Evolutionary conservation across 805 yeast species (phyloP).

Genomic region (Pachysolen tannophilus): DNA sequence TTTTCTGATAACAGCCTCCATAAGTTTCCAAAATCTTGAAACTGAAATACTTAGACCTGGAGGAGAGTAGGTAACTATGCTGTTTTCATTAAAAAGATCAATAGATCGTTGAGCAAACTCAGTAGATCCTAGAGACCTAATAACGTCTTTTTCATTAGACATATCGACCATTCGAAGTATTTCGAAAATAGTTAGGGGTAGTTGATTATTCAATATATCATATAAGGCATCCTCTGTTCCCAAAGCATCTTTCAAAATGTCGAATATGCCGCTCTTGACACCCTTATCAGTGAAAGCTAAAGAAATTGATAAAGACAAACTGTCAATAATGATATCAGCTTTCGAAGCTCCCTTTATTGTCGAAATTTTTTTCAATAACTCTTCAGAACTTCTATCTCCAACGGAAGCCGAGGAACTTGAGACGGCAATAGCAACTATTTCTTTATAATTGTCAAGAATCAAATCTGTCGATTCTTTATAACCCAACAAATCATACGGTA

Average conservation of each 20-base stretch:
- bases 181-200: constrained; percentile 25
- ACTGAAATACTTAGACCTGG: constrained; percentile 6
- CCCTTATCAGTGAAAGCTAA: constrained; percentile 35
- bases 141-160: constrained; percentile 19
- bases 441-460: constrained; percentile 23
- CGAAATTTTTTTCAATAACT: constrained; percentile 12
- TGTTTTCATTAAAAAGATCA: neutral
- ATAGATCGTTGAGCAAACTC: neutral
- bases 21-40: constrained; percentile 2
- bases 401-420: constrained; percentile 11
- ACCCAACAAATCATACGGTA: constrained; percentile 35
- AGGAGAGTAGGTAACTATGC: neutral
- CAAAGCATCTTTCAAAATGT: constrained; percentile 11
- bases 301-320: constrained; percentile 33
- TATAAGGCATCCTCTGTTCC: constrained; percentile 7
- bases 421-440: constrained; percentile 31
- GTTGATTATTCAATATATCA: constrained; percentile 12
- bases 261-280: constrained; percentile 24
- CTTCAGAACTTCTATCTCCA: neutral
- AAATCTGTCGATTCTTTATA: constrained; percentile 24
- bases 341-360: constrained; percentile 1
- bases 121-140: constrained; percentile 3
- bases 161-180: constrained; percentile 33
- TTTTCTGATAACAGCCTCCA: constrained; percentile 14
- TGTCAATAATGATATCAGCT: constrained; percentile 21